phyloP scores from a whole-genome alignment of 768 basidiomycete genomes.

The Rhodotorula taiwanensis region DNA sequence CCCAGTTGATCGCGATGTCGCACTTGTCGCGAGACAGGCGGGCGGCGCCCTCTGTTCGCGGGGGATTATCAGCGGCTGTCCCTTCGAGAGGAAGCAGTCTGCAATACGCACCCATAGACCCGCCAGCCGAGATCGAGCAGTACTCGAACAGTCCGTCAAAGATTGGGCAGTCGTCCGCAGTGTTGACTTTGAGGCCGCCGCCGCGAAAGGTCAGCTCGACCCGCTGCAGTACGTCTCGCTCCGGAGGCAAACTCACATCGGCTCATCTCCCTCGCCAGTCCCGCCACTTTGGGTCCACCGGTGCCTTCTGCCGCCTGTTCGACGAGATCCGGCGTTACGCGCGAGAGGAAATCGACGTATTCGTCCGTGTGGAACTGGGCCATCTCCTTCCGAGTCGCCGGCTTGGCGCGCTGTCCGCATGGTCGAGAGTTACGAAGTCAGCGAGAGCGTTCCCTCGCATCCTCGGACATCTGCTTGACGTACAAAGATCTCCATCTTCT shows the following conservation, averaged over 20 bases:
- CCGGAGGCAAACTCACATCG: slow-evolving; percentile 35
- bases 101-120: slow-evolving; percentile 81
- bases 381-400: slow-evolving; percentile 99
- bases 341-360: slow-evolving; percentile 51
- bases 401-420: slow-evolving; percentile 76
- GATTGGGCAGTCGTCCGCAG: slow-evolving; percentile 97
- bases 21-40: slow-evolving; percentile 91
- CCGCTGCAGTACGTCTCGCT: no score
- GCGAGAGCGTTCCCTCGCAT: neutral
- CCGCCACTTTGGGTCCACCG: slow-evolving; percentile 25
- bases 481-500: slow-evolving; percentile 99
- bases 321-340: slow-evolving; percentile 69
- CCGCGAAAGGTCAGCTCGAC: no score
- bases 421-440: neutral
- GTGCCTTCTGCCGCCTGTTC: slow-evolving; percentile 28
- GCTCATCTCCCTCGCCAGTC: slow-evolving; percentile 34
- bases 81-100: neutral
- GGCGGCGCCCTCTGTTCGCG: slow-evolving; percentile 79
- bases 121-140: slow-evolving; percentile 98
- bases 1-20: slow-evolving; percentile 99
- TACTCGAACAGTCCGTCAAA: slow-evolving; percentile 99
- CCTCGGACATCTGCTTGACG: slow-evolving; percentile 44
- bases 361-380: slow-evolving; percentile 69
- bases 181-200: slow-evolving; percentile 73
- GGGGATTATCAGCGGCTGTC: neutral